Evolutionary conservation across 2,329 filamentous ascomycete genomes (phyloP), one percentile per base, ranked within the genome.

Genomic region (Xenosphaeropsis pyriputrescens): DNA sequence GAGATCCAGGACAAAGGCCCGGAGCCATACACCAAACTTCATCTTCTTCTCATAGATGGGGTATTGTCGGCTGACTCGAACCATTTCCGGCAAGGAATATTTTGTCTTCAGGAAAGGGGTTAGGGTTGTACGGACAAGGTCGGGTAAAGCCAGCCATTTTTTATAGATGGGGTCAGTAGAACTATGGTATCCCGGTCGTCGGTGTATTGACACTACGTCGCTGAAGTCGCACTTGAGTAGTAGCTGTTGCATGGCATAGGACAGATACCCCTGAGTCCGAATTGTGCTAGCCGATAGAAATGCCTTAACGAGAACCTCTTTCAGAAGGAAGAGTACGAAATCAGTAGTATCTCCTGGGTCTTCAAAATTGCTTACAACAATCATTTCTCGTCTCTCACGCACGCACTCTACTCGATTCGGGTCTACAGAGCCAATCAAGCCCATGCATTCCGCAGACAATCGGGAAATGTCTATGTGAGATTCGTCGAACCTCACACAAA

Each of bases 241-340:
- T 31, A 96, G 68, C 50, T 93, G 81, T 57, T 99, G 91, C 77
- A 98, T 95, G 2, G 81, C 84, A 57, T 83, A 98, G 1, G 89
- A 89, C 14, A 99, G 67, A 53, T 93, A 94, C 0, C 86, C 88
- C 56, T 96, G 91, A 5, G 86, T 70, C 45, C 76, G 79, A 2
- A 86, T 82, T 54, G 95, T 93, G 0, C 82, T 91, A 1, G 85
- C 82, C 1, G 89, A 93, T 32, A 93, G 65, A 52, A 98, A 99
- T 1, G 88, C 81, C 43, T 88, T 86, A 18, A 96, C 85, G 9
- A 98, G 64, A 6, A 94, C 80, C 52, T 93, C 72, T 50, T 94
- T 80, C 13, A 99, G 67, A 34, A 94, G 68, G 50, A 88, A 86
- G 31, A 91, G 67, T 6, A 85, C 75, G 57, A 96, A 99, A 43